Base-by-base conservation (phyloP, 257 asterid species). In the Knoxia roxburghii region DNA sequence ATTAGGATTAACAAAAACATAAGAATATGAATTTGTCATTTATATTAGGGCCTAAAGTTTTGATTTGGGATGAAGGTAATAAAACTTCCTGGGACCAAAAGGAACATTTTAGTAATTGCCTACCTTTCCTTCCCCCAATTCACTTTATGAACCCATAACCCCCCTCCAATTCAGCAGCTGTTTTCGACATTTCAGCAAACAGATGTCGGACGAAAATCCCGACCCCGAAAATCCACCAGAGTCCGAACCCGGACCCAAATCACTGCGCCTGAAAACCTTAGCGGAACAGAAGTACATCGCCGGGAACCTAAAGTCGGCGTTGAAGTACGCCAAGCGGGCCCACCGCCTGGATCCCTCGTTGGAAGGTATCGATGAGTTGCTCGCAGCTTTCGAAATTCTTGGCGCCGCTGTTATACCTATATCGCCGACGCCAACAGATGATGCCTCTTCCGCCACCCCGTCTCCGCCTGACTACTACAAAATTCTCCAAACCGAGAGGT, bases 311-410 rank as follows among this genome's bases (percentile, higher is more conserved):
- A 73, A 74, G 23, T 86, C 88, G 65, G 95, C 96, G 71, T 20
- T 84, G 30, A 80, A 80, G 13, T 68, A 68, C 72, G 96, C 96
- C 79, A 86, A 84, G 67, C 89, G 87, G 51, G 96, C 96, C 24
- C 81, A 55, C 68, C 75, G 76, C 50, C 89, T 86, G 72, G 45
- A 73, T 52, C 93, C 96, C 1, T 61, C 81, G 6, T 73, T 80
- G 24, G 78, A 73, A 40, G 96, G 92, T 62, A 78, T 89, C 17
- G 51, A 81, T 49, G 92, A 87, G 67, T 71, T 87, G 81, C 80
- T 87, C 70, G 68, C 87, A 39, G 83, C 95, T 72, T 83, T 89
- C 78, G 68, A 73, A 66, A 86, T 89, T 74, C 83, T 91, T 76
- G 72, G 67, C 55, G 70, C 76, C 60, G 77, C 96, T 43, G 54